Base-by-base conservation (phyloP, 208 protist species). In the Leptomonas seymouri region DNA sequence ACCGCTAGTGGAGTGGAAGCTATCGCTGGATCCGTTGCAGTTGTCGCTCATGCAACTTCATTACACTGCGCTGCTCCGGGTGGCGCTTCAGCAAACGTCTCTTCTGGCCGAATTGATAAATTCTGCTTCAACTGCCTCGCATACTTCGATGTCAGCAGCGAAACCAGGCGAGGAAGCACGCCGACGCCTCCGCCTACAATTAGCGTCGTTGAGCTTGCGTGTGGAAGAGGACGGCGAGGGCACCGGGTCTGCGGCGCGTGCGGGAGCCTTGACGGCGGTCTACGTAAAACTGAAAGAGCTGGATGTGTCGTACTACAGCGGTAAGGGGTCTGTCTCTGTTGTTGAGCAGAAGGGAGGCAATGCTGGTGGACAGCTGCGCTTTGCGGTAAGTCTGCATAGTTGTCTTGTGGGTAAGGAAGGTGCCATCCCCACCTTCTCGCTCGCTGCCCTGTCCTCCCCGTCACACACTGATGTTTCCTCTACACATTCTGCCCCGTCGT, bases 31-130 rank as follows among this genome's bases (percentile, higher is more conserved):
- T 23, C 48, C 71, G 14, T 15, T 77, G 56, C 71, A 77, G 23
- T 58, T 77, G 49, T 71, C 71, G 25, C 64, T 77, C 46, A 67
- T 49, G 41, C 63, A 67, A 58, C 44, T 54, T 8, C 71, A 77
- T 36, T 77, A 77, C 65, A 39, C 71, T 20, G 71, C 57, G 7
- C 64, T 77, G 31, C 64, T 77, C 3, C 71, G 71, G 1, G 36
- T 67, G 8, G 58, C 48, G 6, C 51, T 77, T 39, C 64, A 71
- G 62, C 71, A 77, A 53, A 67, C 71, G 9, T 77, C 63, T 30
- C 34, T 71, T 12, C 31, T 77, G 3, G 31, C 63, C 4, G 34
- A 44, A 12, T 18, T 71, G 25, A 46, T 62, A 44, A 66, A 25
- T n/a, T 59, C 59, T 20, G 49, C 49, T 16, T 59, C 71, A 0